A percentile compares a stretch with the other conserved stretches of the same genome.
Evolutionary conservation across 208 protist species (phyloP).

Genomic region (Leishmania major): DNA sequence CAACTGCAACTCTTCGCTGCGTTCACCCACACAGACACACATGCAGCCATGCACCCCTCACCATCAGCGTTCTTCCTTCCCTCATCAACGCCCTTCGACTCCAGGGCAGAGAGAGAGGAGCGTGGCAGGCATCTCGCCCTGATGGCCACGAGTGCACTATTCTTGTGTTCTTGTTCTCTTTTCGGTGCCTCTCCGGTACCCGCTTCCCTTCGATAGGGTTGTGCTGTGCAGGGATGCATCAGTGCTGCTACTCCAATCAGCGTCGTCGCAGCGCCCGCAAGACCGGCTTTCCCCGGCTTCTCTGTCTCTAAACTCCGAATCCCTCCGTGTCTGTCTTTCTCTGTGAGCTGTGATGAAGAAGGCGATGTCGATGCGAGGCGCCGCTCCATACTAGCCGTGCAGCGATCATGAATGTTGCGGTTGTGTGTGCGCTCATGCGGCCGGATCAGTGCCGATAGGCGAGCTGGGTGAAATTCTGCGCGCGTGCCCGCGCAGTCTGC

Average conservation of each 20-base stretch:
- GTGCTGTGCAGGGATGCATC: neutral
- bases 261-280: neutral
- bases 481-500: no score
- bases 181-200: neutral
- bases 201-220: neutral
- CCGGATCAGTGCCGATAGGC: no score
- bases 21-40: neutral
- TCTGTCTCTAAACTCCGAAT: neutral
- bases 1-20: neutral
- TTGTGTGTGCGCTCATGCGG: no score
- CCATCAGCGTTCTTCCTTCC: neutral
- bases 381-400: no score
- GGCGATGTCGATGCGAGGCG: neutral
- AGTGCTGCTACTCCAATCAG: neutral
- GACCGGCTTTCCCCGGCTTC: neutral
- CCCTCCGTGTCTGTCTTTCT: neutral
- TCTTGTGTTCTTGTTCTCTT: neutral
- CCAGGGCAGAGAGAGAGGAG: neutral
- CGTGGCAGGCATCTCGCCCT: neutral
- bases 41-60: neutral
- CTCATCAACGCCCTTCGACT: neutral
- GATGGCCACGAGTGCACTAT: neutral
- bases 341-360: neutral
- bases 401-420: no score
- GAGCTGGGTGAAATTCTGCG: no score